Percentiles rank a stretch among this genome's conserved stretches.
Evolutionary conservation across 306 rosid genomes (phyloP).

Genomic region (Vigna radiata): DNA sequence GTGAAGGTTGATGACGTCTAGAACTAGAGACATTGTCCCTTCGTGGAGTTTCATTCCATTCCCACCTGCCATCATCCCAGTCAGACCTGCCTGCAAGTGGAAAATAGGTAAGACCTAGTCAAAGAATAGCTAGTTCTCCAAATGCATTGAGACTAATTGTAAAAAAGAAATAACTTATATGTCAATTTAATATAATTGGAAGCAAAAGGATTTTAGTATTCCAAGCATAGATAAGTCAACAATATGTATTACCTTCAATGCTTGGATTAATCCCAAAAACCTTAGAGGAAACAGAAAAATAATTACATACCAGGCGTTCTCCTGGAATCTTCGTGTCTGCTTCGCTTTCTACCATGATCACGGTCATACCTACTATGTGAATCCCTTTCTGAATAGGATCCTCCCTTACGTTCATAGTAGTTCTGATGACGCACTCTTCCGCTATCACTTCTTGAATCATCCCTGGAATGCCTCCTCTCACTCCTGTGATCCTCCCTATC

Average conservation of each 20-base stretch:
- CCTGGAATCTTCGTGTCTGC: conserved; percentile 77
- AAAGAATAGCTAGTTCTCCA: conserved; percentile 36
- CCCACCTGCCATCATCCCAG: conserved; percentile 97
- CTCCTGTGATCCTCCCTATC: conserved; percentile 57
- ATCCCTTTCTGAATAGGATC: conserved; percentile 65
- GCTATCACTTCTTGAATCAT: conserved; percentile 61
- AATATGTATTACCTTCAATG: conserved; percentile 29
- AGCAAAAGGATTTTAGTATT: conserved; percentile 30
- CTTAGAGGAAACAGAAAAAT: not conserved
- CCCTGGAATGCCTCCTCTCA: conserved; percentile 63
- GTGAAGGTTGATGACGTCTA: conserved; percentile 84
- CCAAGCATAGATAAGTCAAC: conserved; percentile 6
- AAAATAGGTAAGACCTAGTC: conserved; percentile 19
- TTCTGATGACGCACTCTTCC: conserved; percentile 55
- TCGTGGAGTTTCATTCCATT: conserved; percentile 94
- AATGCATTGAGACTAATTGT: conserved; percentile 21
- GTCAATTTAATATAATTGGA: conserved; percentile 33
- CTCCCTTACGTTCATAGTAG: conserved; percentile 55
- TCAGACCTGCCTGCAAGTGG: conserved; percentile 79
- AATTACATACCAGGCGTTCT: conserved; percentile 74
- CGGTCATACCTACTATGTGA: conserved; percentile 64
- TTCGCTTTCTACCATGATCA: conserved; percentile 65
- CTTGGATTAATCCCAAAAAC: conserved; percentile 26
- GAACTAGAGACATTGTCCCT: conserved; percentile 68
- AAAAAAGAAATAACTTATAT: conserved; percentile 10